A percentile compares a stretch with the other conserved stretches of the same genome.
phyloP scores from a whole-genome alignment of 2,329 filamentous ascomycete genomes.

The Didymella lethalis region DNA sequence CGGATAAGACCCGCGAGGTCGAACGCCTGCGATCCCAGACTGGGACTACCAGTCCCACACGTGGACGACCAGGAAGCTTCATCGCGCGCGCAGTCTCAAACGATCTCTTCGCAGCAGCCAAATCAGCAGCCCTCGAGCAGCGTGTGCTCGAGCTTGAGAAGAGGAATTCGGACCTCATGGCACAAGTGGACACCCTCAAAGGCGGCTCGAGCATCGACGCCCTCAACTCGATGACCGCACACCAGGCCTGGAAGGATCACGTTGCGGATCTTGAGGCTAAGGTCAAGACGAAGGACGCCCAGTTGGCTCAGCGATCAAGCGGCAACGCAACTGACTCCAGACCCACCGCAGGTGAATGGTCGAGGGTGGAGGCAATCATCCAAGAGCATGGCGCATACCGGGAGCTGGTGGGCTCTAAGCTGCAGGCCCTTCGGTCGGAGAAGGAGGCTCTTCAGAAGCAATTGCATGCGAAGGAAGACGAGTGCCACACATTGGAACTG shows the following conservation, averaged over 20 bases:
- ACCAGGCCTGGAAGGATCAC: constrained; percentile 48
- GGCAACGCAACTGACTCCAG: constrained; percentile 16
- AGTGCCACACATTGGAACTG: constrained; percentile 49
- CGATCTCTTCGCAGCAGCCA: constrained; percentile 54
- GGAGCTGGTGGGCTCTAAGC: constrained; percentile 48
- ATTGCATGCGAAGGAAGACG: constrained; percentile 51
- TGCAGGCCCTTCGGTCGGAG: constrained; percentile 51
- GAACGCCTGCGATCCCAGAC: constrained; percentile 38
- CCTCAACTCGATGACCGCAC: constrained; percentile 45
- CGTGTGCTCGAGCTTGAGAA: constrained; percentile 54
- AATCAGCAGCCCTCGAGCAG: constrained; percentile 54
- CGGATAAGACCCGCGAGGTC: constrained; percentile 51
- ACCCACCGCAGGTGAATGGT: constrained; percentile 37
- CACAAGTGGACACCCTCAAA: constrained; percentile 41
- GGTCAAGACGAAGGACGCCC: constrained; percentile 42
- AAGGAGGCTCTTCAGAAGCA: constrained; percentile 52
- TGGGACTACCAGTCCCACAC: constrained; percentile 35
- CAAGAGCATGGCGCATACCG: constrained; percentile 52
- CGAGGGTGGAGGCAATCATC: constrained; percentile 49
- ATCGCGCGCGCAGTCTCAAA: constrained; percentile 48
- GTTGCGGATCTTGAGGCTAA: constrained; percentile 42
- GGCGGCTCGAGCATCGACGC: constrained; percentile 42
- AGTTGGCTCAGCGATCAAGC: constrained; percentile 34
- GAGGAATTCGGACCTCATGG: constrained; percentile 48
- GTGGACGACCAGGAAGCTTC: constrained; percentile 41